Evolutionary conservation across 805 yeast genomes (phyloP).

Genomic region (Blastobotrys americana): DNA sequence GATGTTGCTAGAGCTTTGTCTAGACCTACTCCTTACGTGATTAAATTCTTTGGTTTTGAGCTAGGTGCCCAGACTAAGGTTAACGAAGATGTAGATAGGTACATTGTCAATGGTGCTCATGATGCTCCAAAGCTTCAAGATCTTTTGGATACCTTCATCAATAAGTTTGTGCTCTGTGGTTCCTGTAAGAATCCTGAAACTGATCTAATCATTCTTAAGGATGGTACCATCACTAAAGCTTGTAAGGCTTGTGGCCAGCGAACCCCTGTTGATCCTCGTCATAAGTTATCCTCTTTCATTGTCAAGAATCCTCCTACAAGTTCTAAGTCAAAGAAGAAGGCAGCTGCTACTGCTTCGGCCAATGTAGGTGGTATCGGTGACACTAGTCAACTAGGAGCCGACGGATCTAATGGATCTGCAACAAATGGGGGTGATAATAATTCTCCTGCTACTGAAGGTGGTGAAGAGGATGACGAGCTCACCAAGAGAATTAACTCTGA

Average conservation of each 20-base stretch:
- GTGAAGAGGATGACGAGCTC: slow-evolving; percentile 63
- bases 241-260: slow-evolving; percentile 98
- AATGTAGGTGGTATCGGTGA: slow-evolving; percentile 83
- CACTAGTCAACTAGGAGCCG: slow-evolving; percentile 49
- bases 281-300: slow-evolving; percentile 79
- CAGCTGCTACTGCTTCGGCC: slow-evolving; percentile 83
- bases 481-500: slow-evolving; percentile 77
- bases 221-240: slow-evolving; percentile 73
- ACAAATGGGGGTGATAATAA: slow-evolving; percentile 23
- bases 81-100: slow-evolving; percentile 75
- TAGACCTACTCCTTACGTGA: slow-evolving; percentile 86
- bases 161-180: slow-evolving; percentile 86
- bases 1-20: slow-evolving; percentile 93
- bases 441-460: slow-evolving; percentile 33
- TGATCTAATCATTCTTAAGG: slow-evolving; percentile 71
- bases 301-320: slow-evolving; percentile 72
- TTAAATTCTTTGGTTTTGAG: slow-evolving; percentile 94
- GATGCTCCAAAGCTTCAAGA: slow-evolving; percentile 88
- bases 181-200: slow-evolving; percentile 97
- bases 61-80: slow-evolving; percentile 92
- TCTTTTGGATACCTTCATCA: slow-evolving; percentile 86
- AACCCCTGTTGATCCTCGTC: slow-evolving; percentile 75
- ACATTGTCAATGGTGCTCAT: slow-evolving; percentile 90
- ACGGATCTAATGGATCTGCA: slow-evolving; percentile 15
- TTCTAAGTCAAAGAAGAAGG: slow-evolving; percentile 46